phyloP scores from a whole-genome alignment of 228 moss, liverwort and hornwort species.

The Sphagnum magellanicum region DNA sequence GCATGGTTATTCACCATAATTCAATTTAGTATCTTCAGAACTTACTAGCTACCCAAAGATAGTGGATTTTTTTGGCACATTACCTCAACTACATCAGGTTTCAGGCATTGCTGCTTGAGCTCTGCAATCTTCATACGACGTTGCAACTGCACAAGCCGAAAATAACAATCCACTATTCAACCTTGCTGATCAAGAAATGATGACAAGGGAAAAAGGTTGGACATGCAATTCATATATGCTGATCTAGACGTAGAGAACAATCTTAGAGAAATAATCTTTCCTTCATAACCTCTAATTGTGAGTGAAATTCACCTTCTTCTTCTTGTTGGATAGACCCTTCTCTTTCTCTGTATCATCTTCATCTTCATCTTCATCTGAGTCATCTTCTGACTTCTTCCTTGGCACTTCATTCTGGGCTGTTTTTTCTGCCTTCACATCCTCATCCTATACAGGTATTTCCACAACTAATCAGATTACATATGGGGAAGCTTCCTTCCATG shows the following conservation, averaged over 20 bases:
- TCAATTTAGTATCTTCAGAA: too few relatives aligned
- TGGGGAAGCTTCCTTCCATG: too few relatives aligned
- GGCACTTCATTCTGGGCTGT: conserved; percentile 35
- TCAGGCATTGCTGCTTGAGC: conserved; percentile 96
- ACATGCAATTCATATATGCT: too few relatives aligned
- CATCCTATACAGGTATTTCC: conserved; percentile 27
- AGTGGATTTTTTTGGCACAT: background rate
- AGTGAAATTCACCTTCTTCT: conserved; percentile 66
- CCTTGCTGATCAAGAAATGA: too few relatives aligned
- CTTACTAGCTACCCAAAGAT: too few relatives aligned
- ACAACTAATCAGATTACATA: background rate
- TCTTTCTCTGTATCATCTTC: conserved; percentile 69
- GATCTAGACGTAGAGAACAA: too few relatives aligned
- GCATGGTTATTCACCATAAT: too few relatives aligned
- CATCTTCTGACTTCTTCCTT: conserved; percentile 68
- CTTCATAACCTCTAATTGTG: background rate
- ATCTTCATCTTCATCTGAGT: conserved; percentile 73
- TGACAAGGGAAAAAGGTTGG: too few relatives aligned
- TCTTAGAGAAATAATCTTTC: too few relatives aligned
- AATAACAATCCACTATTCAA: conserved; percentile 3
- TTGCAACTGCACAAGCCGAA: conserved; percentile 57
- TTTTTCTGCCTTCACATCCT: conserved; percentile 37
- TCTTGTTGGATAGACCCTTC: conserved; percentile 88
- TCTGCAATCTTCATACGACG: conserved; percentile 99
- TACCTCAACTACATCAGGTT: conserved; percentile 99